phyloP scores from a whole-genome alignment of 768 basidiomycete genomes.

The Stropharia rugosoannulata region DNA sequence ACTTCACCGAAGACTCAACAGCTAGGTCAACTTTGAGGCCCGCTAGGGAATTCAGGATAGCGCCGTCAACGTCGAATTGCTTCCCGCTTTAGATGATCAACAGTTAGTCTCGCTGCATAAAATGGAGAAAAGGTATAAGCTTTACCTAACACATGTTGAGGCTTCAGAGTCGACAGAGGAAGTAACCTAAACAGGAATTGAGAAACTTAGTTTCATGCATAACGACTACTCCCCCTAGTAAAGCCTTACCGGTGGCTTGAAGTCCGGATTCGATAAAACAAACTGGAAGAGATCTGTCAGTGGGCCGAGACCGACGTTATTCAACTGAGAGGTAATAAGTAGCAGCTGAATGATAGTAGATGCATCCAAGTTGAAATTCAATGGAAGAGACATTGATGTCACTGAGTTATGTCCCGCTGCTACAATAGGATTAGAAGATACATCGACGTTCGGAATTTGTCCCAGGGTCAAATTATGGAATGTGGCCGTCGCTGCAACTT shows the following conservation, averaged over 20 bases:
- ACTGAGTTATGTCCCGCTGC: slow-evolving; percentile 58
- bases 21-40: slow-evolving; percentile 58
- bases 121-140: background rate
- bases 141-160: slow-evolving; percentile 60
- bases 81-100: slow-evolving; percentile 44
- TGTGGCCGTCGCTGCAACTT: slow-evolving; percentile 50
- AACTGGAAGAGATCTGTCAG: slow-evolving; percentile 54
- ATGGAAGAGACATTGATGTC: slow-evolving; percentile 55
- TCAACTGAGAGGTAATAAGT: slow-evolving; percentile 45
- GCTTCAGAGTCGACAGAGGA: slow-evolving; percentile 50
- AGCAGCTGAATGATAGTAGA: slow-evolving; percentile 60
- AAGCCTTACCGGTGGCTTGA: slow-evolving; percentile 48
- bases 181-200: slow-evolving; percentile 38
- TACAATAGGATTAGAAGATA: slow-evolving; percentile 55
- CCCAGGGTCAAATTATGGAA: slow-evolving; percentile 59
- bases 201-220: background rate
- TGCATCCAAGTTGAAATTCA: slow-evolving; percentile 66
- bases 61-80: slow-evolving; percentile 60
- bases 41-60: slow-evolving; percentile 62
- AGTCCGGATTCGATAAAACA: slow-evolving; percentile 46
- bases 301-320: slow-evolving; percentile 61
- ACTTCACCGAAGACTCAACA: slow-evolving; percentile 50
- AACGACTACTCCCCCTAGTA: background rate
- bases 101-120: slow-evolving; percentile 4
- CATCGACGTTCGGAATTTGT: slow-evolving; percentile 52